Evolutionary conservation across 345 rosid species (phyloP), one percentile per base, ranked within the genome.

Genomic region (Chamaenerion angustifolium): DNA sequence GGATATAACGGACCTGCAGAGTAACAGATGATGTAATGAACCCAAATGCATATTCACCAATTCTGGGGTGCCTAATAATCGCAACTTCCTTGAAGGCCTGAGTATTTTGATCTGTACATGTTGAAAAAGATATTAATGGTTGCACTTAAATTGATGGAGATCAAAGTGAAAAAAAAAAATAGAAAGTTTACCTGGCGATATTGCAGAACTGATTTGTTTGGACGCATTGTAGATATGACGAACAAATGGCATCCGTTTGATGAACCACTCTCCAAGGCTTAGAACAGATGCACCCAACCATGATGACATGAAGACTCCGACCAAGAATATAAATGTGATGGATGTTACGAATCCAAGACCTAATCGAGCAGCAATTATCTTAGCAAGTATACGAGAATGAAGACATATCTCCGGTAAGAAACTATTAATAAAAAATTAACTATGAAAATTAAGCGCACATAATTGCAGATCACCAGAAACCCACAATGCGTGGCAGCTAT

Each of bases 1-100:
- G 25, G 25, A 21, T 21, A 1, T 21, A 21, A 21, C 25, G 25
- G 13, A 84, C 99, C 95, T 85, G 96, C n/a, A 93, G 83, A 56
- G 70, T 59, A 35, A 93, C 83, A 12, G 86, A 74, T 2, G 99
- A 88, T 46, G 96, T 88, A 55, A 93, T 88, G 71, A 93, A 93
- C 45, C 99, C 99, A 59, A 93, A 84, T 10, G 99, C 96, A 55
- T 93, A 88, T 80, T 88, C 99, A 60, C 99, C 99, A 19, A 85
- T 75, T 45, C 96, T 94, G 19, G 99, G 96, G 79, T 93, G 99
- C 66, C 88, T 73, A 62, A 88, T 93, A 48, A 93, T 93, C 49
- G 99, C 96, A 15, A 93, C 94, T 73, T 93, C 99, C 67, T 93
- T 93, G 66, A 93, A 93, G 23, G 99, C 99, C 61, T 79, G 95